phyloP scores from a whole-genome alignment of 306 rosid genomes.

The Dryas drummondii region DNA sequence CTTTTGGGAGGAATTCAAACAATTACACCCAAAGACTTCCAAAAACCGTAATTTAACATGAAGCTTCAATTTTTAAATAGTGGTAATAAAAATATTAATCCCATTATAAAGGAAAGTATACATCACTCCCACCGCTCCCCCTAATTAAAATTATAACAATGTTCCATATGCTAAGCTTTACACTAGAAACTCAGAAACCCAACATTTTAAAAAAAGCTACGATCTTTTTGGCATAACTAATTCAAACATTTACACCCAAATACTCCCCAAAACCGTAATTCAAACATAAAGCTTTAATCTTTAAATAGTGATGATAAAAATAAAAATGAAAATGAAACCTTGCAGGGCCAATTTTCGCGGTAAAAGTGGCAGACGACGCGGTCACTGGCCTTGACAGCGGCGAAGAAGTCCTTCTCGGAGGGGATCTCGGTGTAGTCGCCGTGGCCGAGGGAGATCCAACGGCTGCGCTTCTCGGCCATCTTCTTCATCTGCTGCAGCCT shows the following conservation, averaged over 20 bases:
- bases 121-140: not conserved
- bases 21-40: not conserved
- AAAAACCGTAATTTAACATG: not conserved
- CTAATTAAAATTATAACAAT: not conserved
- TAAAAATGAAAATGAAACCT: constrained; percentile 39
- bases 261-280: not conserved
- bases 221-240: not conserved
- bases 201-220: not conserved
- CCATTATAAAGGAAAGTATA: not conserved
- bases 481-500: constrained; percentile 95
- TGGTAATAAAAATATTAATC: not conserved
- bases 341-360: constrained; percentile 99
- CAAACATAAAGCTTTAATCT: no score
- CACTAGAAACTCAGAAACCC: not conserved
- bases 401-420: constrained; percentile 86
- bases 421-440: constrained; percentile 78
- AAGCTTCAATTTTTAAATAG: not conserved
- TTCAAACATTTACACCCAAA: not conserved
- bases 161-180: not conserved
- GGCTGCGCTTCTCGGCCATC: constrained; percentile 91
- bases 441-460: constrained; percentile 92
- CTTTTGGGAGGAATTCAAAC: not conserved
- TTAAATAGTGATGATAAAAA: not conserved
- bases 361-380: constrained; percentile 97
- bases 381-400: constrained; percentile 92